Evolutionary conservation across 495 filamentous ascomycete genomes (phyloP).

Genomic region (Daldinia vernicosa): DNA sequence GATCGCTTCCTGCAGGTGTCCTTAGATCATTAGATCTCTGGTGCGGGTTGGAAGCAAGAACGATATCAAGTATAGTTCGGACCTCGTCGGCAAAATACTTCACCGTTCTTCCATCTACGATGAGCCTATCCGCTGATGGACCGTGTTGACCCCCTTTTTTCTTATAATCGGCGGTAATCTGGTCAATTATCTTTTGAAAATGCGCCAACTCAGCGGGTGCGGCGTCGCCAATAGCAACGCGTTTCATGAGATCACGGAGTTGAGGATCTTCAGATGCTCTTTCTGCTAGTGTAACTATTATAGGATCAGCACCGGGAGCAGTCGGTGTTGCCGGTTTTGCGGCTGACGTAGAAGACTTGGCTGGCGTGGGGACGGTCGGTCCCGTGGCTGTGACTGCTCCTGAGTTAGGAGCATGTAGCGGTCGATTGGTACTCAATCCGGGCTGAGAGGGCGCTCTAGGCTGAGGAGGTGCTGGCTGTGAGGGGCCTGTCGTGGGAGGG

Average conservation of each 20-base stretch:
- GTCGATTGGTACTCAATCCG: conserved; percentile 27
- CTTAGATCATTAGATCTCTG: conserved; percentile 53
- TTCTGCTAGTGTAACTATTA: conserved; percentile 92
- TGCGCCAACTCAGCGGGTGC: conserved; percentile 78
- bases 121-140: conserved; percentile 54
- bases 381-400: conserved; percentile 22
- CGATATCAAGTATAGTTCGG: conserved; percentile 56
- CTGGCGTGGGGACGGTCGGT: conserved; percentile 30
- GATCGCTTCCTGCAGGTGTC: conserved; percentile 53
- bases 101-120: conserved; percentile 56
- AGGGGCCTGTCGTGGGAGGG: conserved; percentile 23
- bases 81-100: conserved; percentile 62
- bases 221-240: conserved; percentile 89
- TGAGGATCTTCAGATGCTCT: conserved; percentile 84
- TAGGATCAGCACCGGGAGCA: conserved; percentile 70
- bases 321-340: conserved; percentile 40
- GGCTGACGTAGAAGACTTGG: conserved; percentile 40
- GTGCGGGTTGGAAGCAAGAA: conserved; percentile 55
- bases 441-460: conserved; percentile 32
- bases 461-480: conserved; percentile 37
- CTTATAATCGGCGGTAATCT: conserved; percentile 71
- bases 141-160: conserved; percentile 52
- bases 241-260: conserved; percentile 95
- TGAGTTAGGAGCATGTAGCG: conserved; percentile 35
- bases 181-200: conserved; percentile 94